Base-by-base conservation (phyloP, 352 stramenopile genomes). In the Pythium vanterpoolii region DNA sequence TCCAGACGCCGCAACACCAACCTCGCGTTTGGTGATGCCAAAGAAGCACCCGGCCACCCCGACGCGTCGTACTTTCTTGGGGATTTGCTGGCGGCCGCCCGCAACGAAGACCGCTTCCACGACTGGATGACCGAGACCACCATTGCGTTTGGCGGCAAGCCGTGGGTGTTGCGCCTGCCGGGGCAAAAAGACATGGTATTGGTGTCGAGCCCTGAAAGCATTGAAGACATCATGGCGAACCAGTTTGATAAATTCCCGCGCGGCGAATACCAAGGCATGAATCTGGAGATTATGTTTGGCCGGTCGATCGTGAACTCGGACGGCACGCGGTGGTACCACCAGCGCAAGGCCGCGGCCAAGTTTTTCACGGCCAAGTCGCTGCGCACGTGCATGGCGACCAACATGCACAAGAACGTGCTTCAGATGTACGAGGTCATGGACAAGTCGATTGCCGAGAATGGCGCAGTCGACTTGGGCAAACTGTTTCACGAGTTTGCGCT, bases 401-500 rank as follows among this genome's bases (percentile, higher is more conserved):
- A 28, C 18, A 42, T 67, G 34, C 51, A 68, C 21, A 64, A 61
- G 28, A 64, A 68, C 46, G 52, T 66, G 8, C 8, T 36, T 8
- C 42, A 51, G 4, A 16, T 69, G 26, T 56, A 45, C 40, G 36
- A 38, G 5, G 52, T 70, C n/a, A 19, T 70, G 9, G 57, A 70
- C 21, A 2, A 36, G 28, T 11, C 30, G 1, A 46, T 38, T 11
- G 43, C 10, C 21, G 14, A 19, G 13, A 21, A 19, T 4, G 33
- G n/a, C 5, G 18, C 18, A 8, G 11, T 66, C 1, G 56, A 74
- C 16, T 59, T 78, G 38, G 49, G 31, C 0, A 46, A 77, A 24
- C 46, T 74, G 13, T 79, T 83, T 45, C 71, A 77, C 23, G 61
- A 65, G 14, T 84, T 86, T 40, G 61, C 74, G 18, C 77, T 86